Evolutionary conservation across 345 rosid species (phyloP), one percentile per base, ranked within the genome.

Genomic region (Erucastrum elatum): DNA sequence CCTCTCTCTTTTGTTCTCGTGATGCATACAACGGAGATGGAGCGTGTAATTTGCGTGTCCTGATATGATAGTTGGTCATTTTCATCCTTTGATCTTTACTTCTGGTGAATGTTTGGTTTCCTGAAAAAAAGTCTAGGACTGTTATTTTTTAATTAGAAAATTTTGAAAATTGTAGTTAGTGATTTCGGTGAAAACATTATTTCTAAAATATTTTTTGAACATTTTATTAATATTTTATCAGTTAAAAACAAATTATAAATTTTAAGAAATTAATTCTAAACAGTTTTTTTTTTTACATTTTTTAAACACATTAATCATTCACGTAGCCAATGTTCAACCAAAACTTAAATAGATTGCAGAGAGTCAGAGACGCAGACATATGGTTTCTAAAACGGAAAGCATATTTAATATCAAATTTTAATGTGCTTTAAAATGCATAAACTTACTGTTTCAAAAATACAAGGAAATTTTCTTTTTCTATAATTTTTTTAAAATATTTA

Each of bases 61-160:
- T 37, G 44, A 37, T 37, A 37, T 37, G 10, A 11, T 41, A 41
- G 49, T 46, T 46, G 53, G 6, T 46, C 53, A 3, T 46, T 46
- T 12, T 46, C 16, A 46, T 46, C 53, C 53, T 46, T 33, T 21
- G 27, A 8, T 70, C 59, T 77, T 26, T 5, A 12, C 62, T 69
- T 44, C 33, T 58, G 9, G 69, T 30, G 37, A 33, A 3, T 46
- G 74, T 46, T 79, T 67, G 16, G 34, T 51, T 70, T 61, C 33
- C 63, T 41, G 59, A 33, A 46, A 70, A 70, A 77, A 46, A 2
- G 12, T 12, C 4, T 46, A 3, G 15, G 6, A 13, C 13, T 41
- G 3, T 41, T 10, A 2, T 41, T 46, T 44, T 6, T 2, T 25
- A 11, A 21, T 21, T 21, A 21, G 13, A 2, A 31, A 6, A 0